Conservation (phyloP, 495 filamentous ascomycete genomes). For the Neurospora sp. region DNA sequence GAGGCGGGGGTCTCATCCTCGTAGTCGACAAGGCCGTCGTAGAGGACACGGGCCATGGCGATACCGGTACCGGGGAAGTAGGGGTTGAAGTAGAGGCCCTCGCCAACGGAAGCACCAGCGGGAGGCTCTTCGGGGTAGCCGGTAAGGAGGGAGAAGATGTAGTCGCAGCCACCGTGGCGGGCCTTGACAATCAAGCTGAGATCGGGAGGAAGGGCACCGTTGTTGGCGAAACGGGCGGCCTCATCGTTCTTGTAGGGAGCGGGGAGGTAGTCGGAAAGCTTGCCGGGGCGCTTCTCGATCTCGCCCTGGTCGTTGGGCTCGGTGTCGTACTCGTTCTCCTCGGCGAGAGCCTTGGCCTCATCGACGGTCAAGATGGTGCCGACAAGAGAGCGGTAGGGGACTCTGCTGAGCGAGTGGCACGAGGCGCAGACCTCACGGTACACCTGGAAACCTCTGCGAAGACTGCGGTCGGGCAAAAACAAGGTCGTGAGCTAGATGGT, state of each 20-base stretch:
- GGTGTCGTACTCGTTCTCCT: constrained; percentile 96
- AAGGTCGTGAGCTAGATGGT: constrained; percentile 6
- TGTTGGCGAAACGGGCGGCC: constrained; percentile 95
- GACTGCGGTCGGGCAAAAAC: constrained; percentile 39
- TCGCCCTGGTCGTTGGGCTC: constrained; percentile 98
- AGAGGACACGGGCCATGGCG: constrained; percentile 96
- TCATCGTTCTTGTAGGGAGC: constrained; percentile 97
- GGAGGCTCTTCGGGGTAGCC: constrained; percentile 97
- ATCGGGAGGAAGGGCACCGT: constrained; percentile 94
- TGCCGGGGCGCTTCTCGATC: constrained; percentile 95
- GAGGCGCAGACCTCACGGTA: constrained; percentile 97
- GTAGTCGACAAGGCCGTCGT: constrained; percentile 96
- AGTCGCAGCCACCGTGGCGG: constrained; percentile 95
- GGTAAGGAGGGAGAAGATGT: constrained; percentile 95
- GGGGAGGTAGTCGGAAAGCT: constrained; percentile 95
- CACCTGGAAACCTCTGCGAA: constrained; percentile 98
- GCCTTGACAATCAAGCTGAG: constrained; percentile 96
- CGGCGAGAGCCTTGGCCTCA: constrained; percentile 92
- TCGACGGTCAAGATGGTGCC: constrained; percentile 89
- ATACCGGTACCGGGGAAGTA: constrained; percentile 99
- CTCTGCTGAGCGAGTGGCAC: constrained; percentile 91
- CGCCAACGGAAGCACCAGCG: constrained; percentile 66
- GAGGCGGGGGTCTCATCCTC: constrained; percentile 92
- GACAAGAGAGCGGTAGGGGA: constrained; percentile 89
- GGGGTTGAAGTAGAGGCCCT: constrained; percentile 98